These are phyloP conservation scores for Leishmania arabica DNA, from an alignment of 208 protist species.

Conservation along the genomic window DNA sequence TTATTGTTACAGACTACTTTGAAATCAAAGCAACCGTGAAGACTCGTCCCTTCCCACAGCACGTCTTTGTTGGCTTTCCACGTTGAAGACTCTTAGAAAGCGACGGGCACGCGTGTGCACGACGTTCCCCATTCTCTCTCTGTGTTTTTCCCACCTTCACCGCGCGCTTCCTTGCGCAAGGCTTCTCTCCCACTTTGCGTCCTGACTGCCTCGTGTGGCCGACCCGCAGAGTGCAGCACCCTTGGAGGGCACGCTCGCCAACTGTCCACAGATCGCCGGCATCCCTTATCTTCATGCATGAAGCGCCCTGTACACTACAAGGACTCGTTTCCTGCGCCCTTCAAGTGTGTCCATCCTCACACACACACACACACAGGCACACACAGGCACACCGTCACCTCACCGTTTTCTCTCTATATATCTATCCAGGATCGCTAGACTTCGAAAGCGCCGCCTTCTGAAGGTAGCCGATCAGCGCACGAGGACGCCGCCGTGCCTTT, in stretches of 20 bases:
- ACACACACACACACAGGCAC: too few relatives aligned
- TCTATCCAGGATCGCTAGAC: background rate
- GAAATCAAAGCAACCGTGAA: background rate
- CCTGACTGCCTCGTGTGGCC: background rate
- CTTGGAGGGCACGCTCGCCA: background rate
- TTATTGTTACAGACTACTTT: background rate
- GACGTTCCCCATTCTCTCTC: background rate
- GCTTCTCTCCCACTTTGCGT: background rate
- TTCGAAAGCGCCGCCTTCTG: background rate
- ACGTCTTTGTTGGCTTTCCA: background rate
- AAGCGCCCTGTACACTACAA: background rate
- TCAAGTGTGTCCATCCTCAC: background rate
- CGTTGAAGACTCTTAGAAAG: background rate
- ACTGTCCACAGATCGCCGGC: background rate
- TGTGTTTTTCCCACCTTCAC: background rate
- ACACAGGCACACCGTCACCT: too few relatives aligned
- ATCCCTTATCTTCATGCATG: background rate
- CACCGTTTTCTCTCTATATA: too few relatives aligned
- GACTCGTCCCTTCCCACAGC: background rate
- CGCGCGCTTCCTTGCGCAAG: background rate
- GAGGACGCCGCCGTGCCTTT: background rate
- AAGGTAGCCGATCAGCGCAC: background rate
- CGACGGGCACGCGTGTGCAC: background rate
- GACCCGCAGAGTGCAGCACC: background rate
- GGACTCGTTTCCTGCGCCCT: background rate